Percentiles rank a stretch among this genome's conserved stretches.
Conservation (phyloP, 805 yeast genomes). For the Wickerhamomyces rabaulensis region DNA sequence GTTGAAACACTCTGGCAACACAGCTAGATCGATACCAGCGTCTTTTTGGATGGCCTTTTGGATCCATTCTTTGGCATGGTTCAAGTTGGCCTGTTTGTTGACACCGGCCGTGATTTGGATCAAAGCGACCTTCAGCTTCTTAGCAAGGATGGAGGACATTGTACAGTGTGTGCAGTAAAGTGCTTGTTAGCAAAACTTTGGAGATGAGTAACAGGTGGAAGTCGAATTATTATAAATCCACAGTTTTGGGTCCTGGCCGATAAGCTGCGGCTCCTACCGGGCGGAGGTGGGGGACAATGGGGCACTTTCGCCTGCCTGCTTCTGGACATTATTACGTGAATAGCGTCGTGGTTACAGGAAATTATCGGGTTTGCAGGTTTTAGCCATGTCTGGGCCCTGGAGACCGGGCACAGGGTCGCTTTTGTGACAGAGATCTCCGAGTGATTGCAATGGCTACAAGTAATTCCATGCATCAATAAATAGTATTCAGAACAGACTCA, state of each 20-base stretch:
- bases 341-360: too few relatives aligned
- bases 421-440: too few relatives aligned
- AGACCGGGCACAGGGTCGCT: too few relatives aligned
- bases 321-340: too few relatives aligned
- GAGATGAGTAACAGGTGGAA: not conserved
- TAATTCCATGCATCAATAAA: not conserved
- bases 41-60: constrained; percentile 55
- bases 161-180: not conserved
- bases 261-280: not conserved
- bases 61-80: constrained; percentile 59
- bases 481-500: constrained; percentile 31
- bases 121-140: constrained; percentile 72
- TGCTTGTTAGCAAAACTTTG: too few relatives aligned
- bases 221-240: not conserved
- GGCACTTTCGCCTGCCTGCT: too few relatives aligned
- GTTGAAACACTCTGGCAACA: constrained; percentile 93
- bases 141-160: constrained; percentile 23
- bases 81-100: constrained; percentile 73
- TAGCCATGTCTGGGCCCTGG: too few relatives aligned
- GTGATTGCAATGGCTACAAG: not conserved
- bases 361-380: not conserved
- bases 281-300: not conserved
- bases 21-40: constrained; percentile 55
- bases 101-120: constrained; percentile 68
- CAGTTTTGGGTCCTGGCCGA: not conserved